Evolutionary conservation across 2,329 filamentous ascomycete species (phyloP).

Genomic region (Neonectria punicea): DNA sequence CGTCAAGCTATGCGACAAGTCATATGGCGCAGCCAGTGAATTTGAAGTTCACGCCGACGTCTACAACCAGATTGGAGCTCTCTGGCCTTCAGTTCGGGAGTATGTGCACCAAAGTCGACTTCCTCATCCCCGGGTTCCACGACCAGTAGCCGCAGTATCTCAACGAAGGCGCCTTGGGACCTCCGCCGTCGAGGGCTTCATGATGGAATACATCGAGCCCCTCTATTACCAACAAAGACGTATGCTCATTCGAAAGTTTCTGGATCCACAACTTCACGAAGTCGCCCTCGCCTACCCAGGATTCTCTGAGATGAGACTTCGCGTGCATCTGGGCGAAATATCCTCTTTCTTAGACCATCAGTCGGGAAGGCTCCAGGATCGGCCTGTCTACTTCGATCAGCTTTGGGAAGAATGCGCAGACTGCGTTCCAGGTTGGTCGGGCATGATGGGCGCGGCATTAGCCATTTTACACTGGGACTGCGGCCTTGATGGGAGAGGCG

Average conservation of each 20-base stretch:
- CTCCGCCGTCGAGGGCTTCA: conserved; percentile 6
- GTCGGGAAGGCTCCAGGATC: conserved; percentile 6
- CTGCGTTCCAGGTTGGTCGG: conserved; percentile 2
- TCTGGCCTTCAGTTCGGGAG: neutral
- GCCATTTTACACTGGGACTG: conserved; percentile 42
- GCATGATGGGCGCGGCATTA: conserved; percentile 35
- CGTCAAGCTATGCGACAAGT: conserved; percentile 12
- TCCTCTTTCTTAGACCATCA: neutral
- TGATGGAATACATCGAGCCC: conserved; percentile 15
- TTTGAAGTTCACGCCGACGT: conserved; percentile 6
- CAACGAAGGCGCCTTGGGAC: neutral
- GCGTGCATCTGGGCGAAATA: conserved; percentile 20
- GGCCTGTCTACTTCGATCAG: conserved; percentile 39
- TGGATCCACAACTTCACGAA: conserved; percentile 2
- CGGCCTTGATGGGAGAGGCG: conserved; percentile 34
- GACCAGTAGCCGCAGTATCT: conserved; percentile 5
- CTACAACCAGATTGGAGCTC: neutral
- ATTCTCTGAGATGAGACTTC: conserved; percentile 21
- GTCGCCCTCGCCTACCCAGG: neutral
- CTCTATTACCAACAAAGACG: conserved; percentile 4
- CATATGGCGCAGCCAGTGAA: neutral
- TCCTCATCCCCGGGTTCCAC: conserved; percentile 6
- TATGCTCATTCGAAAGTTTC: neutral
- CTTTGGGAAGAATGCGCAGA: conserved; percentile 16
- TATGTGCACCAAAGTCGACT: neutral